Base-by-base conservation (phyloP, 176 grass and related monocot species). In the Urochloa ruziziensis region DNA sequence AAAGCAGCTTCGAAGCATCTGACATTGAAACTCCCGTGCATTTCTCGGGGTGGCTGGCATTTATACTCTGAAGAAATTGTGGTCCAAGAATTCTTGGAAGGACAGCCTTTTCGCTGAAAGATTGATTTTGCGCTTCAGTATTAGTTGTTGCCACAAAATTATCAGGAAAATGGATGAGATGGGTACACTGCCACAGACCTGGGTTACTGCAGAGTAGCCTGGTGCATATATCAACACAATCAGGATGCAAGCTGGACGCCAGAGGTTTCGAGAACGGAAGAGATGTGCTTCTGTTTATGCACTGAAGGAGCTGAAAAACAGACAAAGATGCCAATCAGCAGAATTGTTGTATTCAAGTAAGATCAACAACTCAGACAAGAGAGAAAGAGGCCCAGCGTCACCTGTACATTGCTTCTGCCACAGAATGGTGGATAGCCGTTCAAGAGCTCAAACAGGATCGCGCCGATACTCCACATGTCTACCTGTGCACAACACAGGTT, bases 391-490 rank as follows among this genome's bases (percentile, higher is more conserved):
- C 0, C 3, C 24, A 66, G 6, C 56, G 5, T 2, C 10, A 94
- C 92, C 92, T 91, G 86, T 0, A 91, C 86, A 64, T 84, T 86
- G 80, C 70, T 94, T 89, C 83, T 83, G 47, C 88, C 88, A 27
- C 1, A 32, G 65, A 87, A 94, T 8, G 88, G 92, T 0, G 86
- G 92, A 30, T 88, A 84, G 4, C 92, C 92, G 49, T 91, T 94
- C 53, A 94, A 82, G 54, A 91, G 80, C 70, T 91, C 86, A 47
- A 94, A 91, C 7, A 91, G 79, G 35, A 94, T 86, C 0, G 49
- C 75, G 1, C 89, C 83, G 2, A 91, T 83, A 36, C 92, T 94
- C 92, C 92, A 94, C 76, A 94, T 73, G 60, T 91, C 89, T 49
- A 81, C 88, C 92, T 91, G 82, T 9, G 39, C 11, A 21, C 2